Percentiles rank a stretch among this genome's conserved stretches.
Conservation (phyloP, 2,329 filamentous ascomycete species). For the Nemania sp. region DNA sequence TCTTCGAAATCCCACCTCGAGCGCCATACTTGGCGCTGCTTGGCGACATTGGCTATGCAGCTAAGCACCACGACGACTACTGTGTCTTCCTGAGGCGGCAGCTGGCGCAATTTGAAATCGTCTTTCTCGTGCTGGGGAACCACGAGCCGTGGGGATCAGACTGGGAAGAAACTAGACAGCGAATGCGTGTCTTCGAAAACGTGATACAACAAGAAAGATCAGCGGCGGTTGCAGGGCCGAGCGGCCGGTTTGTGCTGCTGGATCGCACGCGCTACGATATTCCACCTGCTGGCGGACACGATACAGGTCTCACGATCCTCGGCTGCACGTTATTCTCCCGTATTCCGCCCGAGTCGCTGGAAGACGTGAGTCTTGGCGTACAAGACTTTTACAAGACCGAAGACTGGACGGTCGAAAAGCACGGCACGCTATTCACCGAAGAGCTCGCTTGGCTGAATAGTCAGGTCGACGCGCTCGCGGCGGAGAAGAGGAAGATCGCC, state of each 20-base stretch:
- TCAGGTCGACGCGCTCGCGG: constrained; percentile 33
- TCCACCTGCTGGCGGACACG: too few relatives aligned
- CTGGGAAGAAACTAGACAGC: constrained; percentile 41
- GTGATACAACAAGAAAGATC: constrained; percentile 29
- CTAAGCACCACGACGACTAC: constrained; percentile 47
- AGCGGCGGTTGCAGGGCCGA: neutral
- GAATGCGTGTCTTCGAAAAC: constrained; percentile 42
- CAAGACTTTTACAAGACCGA: constrained; percentile 58
- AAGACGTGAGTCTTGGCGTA: constrained; percentile 48
- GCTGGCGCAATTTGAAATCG: constrained; percentile 51
- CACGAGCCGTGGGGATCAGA: constrained; percentile 57
- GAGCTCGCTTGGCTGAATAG: constrained; percentile 52
- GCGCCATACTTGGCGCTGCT: constrained; percentile 59
- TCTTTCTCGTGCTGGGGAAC: constrained; percentile 60
- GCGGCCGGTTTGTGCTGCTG: constrained; percentile 49
- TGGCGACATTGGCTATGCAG: constrained; percentile 58
- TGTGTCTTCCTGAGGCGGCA: constrained; percentile 53
- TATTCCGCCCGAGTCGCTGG: constrained; percentile 45
- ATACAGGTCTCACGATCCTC: constrained; percentile 43
- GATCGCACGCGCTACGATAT: too few relatives aligned
- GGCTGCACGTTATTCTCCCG: constrained; percentile 57
- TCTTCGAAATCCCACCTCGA: constrained; percentile 51
- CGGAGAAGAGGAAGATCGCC: constrained; percentile 37
- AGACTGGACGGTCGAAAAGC: constrained; percentile 45
- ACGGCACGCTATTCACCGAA: constrained; percentile 44